These are phyloP conservation scores for Tylopilus sp. DNA, from an alignment of 768 basidiomycete species.

Conservation along the genomic window DNA sequence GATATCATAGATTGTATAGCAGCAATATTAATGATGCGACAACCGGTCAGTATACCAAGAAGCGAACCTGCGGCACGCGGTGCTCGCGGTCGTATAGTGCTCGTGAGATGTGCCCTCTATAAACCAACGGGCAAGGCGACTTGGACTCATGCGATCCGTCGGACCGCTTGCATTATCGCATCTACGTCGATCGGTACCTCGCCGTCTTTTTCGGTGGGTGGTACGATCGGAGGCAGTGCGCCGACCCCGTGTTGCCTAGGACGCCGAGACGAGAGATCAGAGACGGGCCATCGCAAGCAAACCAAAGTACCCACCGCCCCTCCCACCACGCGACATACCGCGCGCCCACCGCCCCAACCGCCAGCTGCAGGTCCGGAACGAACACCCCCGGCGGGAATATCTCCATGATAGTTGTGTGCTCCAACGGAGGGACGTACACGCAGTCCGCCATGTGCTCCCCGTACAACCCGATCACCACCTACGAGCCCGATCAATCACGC, in stretches of 20 bases:
- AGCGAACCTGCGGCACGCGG: not conserved
- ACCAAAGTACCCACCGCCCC: not conserved
- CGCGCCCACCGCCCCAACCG: not conserved
- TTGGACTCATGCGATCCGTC: not conserved
- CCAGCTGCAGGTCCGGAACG: not conserved
- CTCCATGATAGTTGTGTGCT: not conserved
- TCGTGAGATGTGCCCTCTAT: not conserved
- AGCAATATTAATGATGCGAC: too few relatives aligned
- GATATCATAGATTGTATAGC: too few relatives aligned
- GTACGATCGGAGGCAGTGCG: not conserved
- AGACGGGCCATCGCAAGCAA: not conserved
- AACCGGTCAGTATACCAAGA: not conserved
- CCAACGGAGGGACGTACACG: not conserved
- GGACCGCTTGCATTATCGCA: not conserved
- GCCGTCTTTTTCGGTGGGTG: not conserved
- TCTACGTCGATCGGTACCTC: not conserved
- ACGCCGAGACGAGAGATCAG: not conserved
- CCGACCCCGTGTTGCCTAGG: not conserved
- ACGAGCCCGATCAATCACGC: not conserved
- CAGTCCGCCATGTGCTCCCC: constrained; percentile 3
- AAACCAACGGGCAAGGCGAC: not conserved
- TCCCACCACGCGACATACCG: constrained; percentile 5
- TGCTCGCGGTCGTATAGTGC: not conserved
- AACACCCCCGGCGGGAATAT: constrained; percentile 1
- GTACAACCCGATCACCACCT: constrained; percentile 7